Evolutionary conservation across 192 early-diverging fungal genomes (phyloP).

Genomic region (Rhizophagus prolifer): DNA sequence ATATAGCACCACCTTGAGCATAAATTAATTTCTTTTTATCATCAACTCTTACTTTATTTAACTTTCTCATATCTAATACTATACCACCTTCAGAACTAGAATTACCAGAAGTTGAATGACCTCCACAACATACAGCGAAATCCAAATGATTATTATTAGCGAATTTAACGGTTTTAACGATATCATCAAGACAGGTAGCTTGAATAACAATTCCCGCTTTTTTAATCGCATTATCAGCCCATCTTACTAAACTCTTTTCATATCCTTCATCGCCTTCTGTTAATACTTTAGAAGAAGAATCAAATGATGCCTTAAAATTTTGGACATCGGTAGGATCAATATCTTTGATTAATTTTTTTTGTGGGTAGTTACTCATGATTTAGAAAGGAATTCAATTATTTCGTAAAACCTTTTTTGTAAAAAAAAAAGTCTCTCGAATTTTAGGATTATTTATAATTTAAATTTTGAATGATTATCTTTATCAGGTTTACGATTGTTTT

Average conservation of each 20-base stretch:
- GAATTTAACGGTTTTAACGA: constrained; percentile 14
- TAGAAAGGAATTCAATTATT: no score
- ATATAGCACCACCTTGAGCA: constrained; percentile 45
- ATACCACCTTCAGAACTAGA: constrained; percentile 32
- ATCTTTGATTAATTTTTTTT: no score
- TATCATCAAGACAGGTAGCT: background rate
- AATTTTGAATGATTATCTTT: no score
- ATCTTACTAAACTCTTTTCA: background rate
- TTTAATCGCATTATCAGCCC: background rate
- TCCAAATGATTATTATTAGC: constrained; percentile 28
- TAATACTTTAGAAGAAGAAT: no score
- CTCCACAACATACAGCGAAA: constrained; percentile 34
- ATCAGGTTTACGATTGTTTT: no score
- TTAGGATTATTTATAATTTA: no score
- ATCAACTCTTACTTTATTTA: constrained; percentile 31
- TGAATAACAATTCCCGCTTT: background rate
- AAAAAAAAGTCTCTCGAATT: no score
- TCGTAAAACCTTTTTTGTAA: no score
- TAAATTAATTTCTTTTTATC: constrained; percentile 22
- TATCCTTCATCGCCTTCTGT: background rate
- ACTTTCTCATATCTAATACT: constrained; percentile 32
- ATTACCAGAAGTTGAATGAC: constrained; percentile 36
- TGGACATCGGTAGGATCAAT: no score
- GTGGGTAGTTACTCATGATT: no score
- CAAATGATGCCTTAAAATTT: no score